Conservation (phyloP, 106 monocot species). For the Dioscorea alata region DNA sequence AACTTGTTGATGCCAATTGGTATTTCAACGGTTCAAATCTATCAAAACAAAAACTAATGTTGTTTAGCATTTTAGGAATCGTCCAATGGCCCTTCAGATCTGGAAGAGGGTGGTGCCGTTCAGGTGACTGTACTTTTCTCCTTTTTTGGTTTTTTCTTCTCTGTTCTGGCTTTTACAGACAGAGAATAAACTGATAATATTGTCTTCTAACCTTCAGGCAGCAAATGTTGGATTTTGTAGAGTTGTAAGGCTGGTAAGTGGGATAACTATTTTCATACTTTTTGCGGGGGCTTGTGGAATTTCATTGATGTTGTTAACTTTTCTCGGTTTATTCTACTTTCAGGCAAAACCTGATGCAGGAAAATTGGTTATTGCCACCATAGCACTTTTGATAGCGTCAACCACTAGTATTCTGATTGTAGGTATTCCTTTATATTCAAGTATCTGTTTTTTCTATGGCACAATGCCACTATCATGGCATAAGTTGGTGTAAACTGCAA, state of each 20-base stretch:
- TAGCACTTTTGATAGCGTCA: conserved; percentile 82
- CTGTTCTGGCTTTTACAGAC: neutral
- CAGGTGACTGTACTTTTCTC: conserved; percentile 33
- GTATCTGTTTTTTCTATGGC: neutral
- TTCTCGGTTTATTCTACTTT: neutral
- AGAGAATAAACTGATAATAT: conserved; percentile 13
- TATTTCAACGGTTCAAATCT: too few species aligned
- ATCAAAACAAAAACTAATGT: neutral
- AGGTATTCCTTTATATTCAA: conserved; percentile 36
- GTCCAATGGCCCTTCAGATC: conserved; percentile 40
- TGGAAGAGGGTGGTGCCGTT: conserved; percentile 73
- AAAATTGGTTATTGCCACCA: conserved; percentile 60
- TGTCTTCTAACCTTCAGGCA: conserved; percentile 36
- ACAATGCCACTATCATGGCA: too few species aligned
- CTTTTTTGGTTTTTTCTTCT: neutral
- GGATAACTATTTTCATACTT: neutral
- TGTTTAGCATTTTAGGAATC: conserved; percentile 20
- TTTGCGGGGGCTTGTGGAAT: neutral
- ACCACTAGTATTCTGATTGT: conserved; percentile 86
- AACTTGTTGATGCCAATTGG: too few species aligned
- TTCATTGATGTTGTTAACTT: neutral
- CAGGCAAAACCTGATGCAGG: conserved; percentile 94
- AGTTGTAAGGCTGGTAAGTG: conserved; percentile 71
- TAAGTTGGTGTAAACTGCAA: too few species aligned
- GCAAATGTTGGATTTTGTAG: conserved; percentile 75